Percentiles rank a stretch among this genome's conserved stretches.
These are phyloP conservation scores for Alternaria conjuncta DNA, from an alignment of 2,329 filamentous ascomycete species.

Conservation along the genomic window DNA sequence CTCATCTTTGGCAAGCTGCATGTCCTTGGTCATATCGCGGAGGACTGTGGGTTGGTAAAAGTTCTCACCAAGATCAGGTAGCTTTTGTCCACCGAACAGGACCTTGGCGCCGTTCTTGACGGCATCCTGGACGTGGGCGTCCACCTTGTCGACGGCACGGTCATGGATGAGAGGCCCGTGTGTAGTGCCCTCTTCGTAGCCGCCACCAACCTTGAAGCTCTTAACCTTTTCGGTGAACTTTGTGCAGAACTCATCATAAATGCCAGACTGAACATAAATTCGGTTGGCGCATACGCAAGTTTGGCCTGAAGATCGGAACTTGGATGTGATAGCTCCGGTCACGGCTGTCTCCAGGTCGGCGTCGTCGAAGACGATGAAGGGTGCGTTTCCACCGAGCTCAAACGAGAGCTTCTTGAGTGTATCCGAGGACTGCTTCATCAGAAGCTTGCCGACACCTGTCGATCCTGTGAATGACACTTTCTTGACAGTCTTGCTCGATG, in stretches of 20 bases:
- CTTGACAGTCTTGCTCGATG: constrained; percentile 75
- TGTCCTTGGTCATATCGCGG: constrained; percentile 81
- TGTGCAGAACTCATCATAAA: constrained; percentile 76
- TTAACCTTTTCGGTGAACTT: constrained; percentile 76
- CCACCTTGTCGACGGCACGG: constrained; percentile 63
- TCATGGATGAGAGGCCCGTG: constrained; percentile 87
- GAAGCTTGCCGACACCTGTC: constrained; percentile 70
- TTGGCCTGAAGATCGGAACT: constrained; percentile 94
- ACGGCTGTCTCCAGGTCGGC: constrained; percentile 88
- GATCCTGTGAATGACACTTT: constrained; percentile 94
- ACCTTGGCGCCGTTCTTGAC: constrained; percentile 42
- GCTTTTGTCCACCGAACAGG: constrained; percentile 65
- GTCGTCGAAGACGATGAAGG: constrained; percentile 97
- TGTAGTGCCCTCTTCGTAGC: constrained; percentile 72
- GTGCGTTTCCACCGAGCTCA: constrained; percentile 93
- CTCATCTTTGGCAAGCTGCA: constrained; percentile 86
- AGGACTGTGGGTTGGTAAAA: constrained; percentile 93
- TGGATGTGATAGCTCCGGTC: constrained; percentile 79
- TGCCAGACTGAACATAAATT: constrained; percentile 77
- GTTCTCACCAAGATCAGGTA: constrained; percentile 78
- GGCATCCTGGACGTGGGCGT: constrained; percentile 46
- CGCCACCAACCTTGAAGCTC: constrained; percentile 76
- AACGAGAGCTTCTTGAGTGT: constrained; percentile 88
- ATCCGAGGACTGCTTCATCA: constrained; percentile 87
- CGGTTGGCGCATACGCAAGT: constrained; percentile 86